Evolutionary conservation across 2,329 filamentous ascomycete species (phyloP), one percentile per base, ranked within the genome.

Genomic region (Beauveria bassiana): DNA sequence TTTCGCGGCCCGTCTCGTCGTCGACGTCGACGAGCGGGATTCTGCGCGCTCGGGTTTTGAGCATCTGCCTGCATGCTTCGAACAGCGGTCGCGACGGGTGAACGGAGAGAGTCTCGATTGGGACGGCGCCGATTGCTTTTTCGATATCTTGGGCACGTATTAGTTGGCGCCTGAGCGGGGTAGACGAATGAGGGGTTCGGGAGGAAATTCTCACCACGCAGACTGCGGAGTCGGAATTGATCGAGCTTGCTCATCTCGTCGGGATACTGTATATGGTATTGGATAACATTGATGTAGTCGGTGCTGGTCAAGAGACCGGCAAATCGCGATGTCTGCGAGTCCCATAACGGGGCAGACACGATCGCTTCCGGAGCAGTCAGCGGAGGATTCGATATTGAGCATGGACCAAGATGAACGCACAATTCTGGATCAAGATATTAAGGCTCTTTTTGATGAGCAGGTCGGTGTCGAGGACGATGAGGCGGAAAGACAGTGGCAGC

Each of bases 231-330:
- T 52, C 91, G 88, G 73, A 99, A 97, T 74, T 96, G 90, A 67
- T 98, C 95, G 68, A 99, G 90, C 71, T 93, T 87, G 66, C 87
- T 86, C 64, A 98, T 84, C 62, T 93, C 89, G 67, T 96, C 91
- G 2, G 93, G 95, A 68, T 95, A 96, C 75, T 98, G 93, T 81
- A 92, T 97, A 79, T 99, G 98, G 77, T 99, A 99, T 74, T 98
- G 93, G 46, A 99, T 96, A 62, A 99, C 89, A 71, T 99, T 99
- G 77, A 99, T 96, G 74, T 95, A 99, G 77, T 99, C 95, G 64
- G 92, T 96, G 65, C 92, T 95, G 31, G 95, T 99, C 66, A 99
- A 82, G 54, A 99, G 84, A 45, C 95, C 95, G 46, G 93, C 95
- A 75, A 98, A 99, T 42, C 89, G 91, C 28, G 93, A 96, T 4